Evolutionary conservation across 495 filamentous ascomycete species (phyloP), one percentile per base, ranked within the genome.

Genomic region (Elasticomyces elasticus): DNA sequence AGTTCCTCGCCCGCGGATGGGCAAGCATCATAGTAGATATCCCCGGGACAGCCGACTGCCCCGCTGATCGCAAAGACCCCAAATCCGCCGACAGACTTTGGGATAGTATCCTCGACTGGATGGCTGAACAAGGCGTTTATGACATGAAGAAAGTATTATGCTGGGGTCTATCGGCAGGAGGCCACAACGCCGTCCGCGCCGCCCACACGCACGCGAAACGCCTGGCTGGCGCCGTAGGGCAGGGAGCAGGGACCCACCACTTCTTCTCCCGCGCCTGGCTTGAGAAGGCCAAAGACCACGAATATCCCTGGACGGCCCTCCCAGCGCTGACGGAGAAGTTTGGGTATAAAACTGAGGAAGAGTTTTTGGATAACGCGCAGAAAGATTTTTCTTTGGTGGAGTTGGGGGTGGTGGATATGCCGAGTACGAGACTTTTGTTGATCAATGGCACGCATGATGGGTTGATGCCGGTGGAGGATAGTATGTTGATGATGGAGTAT

Each of bases 391-490:
- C 80, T n/a, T 67, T 88, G 22, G 69, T 86, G 4, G 79, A 83
- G 66, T 80, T 71, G 30, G 81, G 79, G 9, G 75, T 86, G 49
- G 61, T 85, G 42, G 66, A 81, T 40, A 72, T 74, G 71, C 74
- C 75, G 26, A 78, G 74, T 50, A 77, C 76, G 23, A 67, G 83
- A 48, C 63, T 89, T 55, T 66, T 89, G 49, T 62, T 87, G 52
- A 67, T 87, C 25, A 27, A 84, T 78, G 83, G 83, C 23, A 78
- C 77, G 19, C 70, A 78, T 33, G 84, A 88, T 56, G 84, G 83
- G 5, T 69, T 87, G 37, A 84, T 85, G 70, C 85, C 86, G 6
- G 81, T 89, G 54, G 85, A 89, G 60, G 85, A 89, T 65, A 84
- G 74, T 22, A 77, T 82, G 66, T 61, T 86, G 50, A 67, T 86